Percentiles rank a stretch among this genome's conserved stretches.
These are phyloP conservation scores for Endothia cerciana DNA, from an alignment of 2,329 filamentous ascomycete genomes.

Conservation along the genomic window DNA sequence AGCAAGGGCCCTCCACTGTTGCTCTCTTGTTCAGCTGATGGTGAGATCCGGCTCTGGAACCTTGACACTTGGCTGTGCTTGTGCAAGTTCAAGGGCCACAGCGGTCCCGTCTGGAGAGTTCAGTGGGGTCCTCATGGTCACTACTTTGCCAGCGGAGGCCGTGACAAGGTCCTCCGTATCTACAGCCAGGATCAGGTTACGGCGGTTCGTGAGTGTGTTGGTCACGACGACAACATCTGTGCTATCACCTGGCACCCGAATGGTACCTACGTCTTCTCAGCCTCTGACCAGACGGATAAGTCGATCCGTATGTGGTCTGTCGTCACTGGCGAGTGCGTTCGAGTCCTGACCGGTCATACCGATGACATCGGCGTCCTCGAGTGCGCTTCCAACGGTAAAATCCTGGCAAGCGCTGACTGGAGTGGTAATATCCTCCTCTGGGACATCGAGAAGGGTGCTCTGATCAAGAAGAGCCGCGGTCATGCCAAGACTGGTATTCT, in stretches of 20 bases:
- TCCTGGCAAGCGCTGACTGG: slow-evolving; percentile 88
- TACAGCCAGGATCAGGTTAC: slow-evolving; percentile 95
- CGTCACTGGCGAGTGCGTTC: slow-evolving; percentile 82
- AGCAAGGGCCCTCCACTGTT: slow-evolving; percentile 72
- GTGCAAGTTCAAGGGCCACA: slow-evolving; percentile 91
- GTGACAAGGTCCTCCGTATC: slow-evolving; percentile 86
- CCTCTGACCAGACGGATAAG: slow-evolving; percentile 81
- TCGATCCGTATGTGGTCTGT: slow-evolving; percentile 98
- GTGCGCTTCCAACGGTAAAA: slow-evolving; percentile 84
- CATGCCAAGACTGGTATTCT: slow-evolving; percentile 94
- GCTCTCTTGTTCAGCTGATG: slow-evolving; percentile 85
- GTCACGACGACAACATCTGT: slow-evolving; percentile 93
- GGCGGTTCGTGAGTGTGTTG: slow-evolving; percentile 83
- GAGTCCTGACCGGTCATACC: slow-evolving; percentile 89
- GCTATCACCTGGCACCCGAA: slow-evolving; percentile 94
- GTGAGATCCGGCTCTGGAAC: slow-evolving; percentile 89
- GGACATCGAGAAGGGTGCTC: slow-evolving; percentile 84
- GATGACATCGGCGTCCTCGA: slow-evolving; percentile 85
- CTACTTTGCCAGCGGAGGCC: slow-evolving; percentile 87
- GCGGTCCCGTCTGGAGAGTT: slow-evolving; percentile 85
- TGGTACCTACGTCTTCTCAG: slow-evolving; percentile 90
- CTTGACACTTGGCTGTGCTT: slow-evolving; percentile 90
- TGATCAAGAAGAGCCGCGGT: slow-evolving; percentile 90
- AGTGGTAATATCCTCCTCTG: slow-evolving; percentile 91
- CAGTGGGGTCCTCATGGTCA: slow-evolving; percentile 92